Evolutionary conservation across 306 rosid species (phyloP).

Genomic region (Prinsepia uniflora): DNA sequence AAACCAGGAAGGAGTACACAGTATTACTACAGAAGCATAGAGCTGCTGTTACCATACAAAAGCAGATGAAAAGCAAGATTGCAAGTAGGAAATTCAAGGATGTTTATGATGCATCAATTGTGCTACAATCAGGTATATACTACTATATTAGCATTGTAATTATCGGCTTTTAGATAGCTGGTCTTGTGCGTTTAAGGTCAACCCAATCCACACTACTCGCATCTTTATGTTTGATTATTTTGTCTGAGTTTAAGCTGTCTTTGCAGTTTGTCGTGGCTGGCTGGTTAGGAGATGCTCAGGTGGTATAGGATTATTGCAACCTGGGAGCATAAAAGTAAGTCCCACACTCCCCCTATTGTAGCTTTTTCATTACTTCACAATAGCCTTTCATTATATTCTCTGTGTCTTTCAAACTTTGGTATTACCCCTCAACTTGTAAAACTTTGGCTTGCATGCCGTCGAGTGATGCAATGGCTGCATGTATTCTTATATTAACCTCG

Average conservation of each 20-base stretch:
- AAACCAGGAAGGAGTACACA: constrained; percentile 63
- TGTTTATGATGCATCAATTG: constrained; percentile 54
- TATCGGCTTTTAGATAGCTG: no score
- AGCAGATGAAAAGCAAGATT: constrained; percentile 47
- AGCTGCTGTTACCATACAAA: constrained; percentile 77
- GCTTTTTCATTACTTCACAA: constrained; percentile 18
- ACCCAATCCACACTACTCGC: not conserved
- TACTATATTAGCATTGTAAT: not conserved
- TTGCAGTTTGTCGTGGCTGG: constrained; percentile 90
- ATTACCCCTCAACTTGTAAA: not conserved
- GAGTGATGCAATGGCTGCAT: not conserved
- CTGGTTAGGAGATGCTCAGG: constrained; percentile 86
- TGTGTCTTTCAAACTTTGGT: not conserved
- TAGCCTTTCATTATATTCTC: not conserved
- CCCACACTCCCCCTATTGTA: constrained; percentile 4
- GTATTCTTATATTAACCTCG: not conserved
- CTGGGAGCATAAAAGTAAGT: constrained; percentile 56
- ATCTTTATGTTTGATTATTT: constrained; percentile 20
- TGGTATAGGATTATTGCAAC: constrained; percentile 58
- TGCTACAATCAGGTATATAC: constrained; percentile 64
- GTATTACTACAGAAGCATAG: constrained; percentile 55
- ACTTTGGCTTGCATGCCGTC: not conserved
- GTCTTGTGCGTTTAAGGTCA: not conserved
- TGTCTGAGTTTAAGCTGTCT: constrained; percentile 15
- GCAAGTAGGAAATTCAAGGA: constrained; percentile 47